These are phyloP conservation scores for Didymella pinodella DNA, from an alignment of 2,329 filamentous ascomycete genomes.

Conservation along the genomic window DNA sequence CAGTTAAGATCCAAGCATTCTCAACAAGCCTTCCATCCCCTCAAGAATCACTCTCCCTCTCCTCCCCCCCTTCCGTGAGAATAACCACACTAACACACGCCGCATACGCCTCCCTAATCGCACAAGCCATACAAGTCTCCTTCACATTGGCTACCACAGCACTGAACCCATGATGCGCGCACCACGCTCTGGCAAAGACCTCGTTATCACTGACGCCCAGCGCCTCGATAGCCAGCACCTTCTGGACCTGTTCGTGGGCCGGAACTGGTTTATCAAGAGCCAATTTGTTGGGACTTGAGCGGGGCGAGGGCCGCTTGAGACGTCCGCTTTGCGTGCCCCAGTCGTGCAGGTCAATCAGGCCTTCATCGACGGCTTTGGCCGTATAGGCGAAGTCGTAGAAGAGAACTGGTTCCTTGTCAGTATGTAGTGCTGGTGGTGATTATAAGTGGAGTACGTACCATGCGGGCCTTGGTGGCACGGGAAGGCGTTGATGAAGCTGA, in stretches of 20 bases:
- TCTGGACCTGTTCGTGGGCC: slow-evolving; percentile 58
- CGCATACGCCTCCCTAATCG: slow-evolving; percentile 77
- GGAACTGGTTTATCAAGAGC: slow-evolving; percentile 25
- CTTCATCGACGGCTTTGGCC: slow-evolving; percentile 67
- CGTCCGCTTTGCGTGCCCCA: slow-evolving; percentile 62
- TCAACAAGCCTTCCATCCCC: neutral
- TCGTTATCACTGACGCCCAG: slow-evolving; percentile 78
- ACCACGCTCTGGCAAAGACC: slow-evolving; percentile 79
- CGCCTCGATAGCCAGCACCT: slow-evolving; percentile 75
- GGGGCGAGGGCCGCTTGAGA: slow-evolving; percentile 39
- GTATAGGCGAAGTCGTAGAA: slow-evolving; percentile 75
- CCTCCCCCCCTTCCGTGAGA: slow-evolving; percentile 58
- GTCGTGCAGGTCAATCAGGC: slow-evolving; percentile 68
- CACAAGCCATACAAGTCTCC: slow-evolving; percentile 76
- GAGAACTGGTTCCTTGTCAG: slow-evolving; percentile 57
- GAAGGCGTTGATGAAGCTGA: slow-evolving; percentile 54
- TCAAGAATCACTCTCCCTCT: slow-evolving; percentile 56
- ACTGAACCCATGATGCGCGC: slow-evolving; percentile 75
- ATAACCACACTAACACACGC: slow-evolving; percentile 77
- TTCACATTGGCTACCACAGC: slow-evolving; percentile 74
- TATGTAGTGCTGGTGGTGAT: neutral
- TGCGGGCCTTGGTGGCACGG: slow-evolving; percentile 54
- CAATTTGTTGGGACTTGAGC: slow-evolving; percentile 45
- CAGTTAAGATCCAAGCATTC: neutral
- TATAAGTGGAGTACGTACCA: slow-evolving; percentile 32